Percentiles rank a stretch among this genome's conserved stretches.
phyloP scores from a whole-genome alignment of 257 asterid genomes.

The Solanum tacnaense region DNA sequence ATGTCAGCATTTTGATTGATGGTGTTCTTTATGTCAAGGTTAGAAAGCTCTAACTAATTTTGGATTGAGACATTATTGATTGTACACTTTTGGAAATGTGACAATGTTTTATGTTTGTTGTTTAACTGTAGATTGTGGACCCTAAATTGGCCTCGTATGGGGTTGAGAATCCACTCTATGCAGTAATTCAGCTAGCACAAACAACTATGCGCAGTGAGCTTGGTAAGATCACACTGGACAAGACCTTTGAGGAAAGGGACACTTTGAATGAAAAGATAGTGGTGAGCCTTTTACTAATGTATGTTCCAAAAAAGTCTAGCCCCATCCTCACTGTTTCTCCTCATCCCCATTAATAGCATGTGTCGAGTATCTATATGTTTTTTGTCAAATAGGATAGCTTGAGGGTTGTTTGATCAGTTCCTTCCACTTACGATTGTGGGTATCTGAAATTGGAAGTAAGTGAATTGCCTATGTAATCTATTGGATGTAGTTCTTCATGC shows the following conservation, averaged over 20 bases:
- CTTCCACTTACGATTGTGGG: neutral
- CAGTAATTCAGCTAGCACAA: slow-evolving; percentile 87
- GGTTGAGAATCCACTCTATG: slow-evolving; percentile 74
- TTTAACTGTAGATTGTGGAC: slow-evolving; percentile 54
- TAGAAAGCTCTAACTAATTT: neutral
- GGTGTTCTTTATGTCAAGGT: slow-evolving; percentile 88
- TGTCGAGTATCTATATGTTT: neutral
- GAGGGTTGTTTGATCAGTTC: neutral
- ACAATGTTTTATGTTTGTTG: neutral
- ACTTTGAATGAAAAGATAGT: slow-evolving; percentile 82
- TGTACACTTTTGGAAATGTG: neutral
- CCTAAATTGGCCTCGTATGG: slow-evolving; percentile 94
- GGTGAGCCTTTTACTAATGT: slow-evolving; percentile 32
- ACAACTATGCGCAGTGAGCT: slow-evolving; percentile 99
- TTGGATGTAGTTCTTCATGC: neutral
- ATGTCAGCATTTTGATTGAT: slow-evolving; percentile 68
- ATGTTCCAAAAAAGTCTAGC: neutral
- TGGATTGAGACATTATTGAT: neutral
- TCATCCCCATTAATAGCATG: neutral
- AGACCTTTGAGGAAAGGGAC: slow-evolving; percentile 94
- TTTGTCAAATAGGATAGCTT: neutral
- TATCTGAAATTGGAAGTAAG: neutral
- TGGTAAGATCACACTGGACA: slow-evolving; percentile 88
- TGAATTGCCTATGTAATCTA: neutral
- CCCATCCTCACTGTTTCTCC: neutral